Evolutionary conservation across 1,284 basidiomycete species (phyloP).

Genomic region (Moesziomyces sp.): DNA sequence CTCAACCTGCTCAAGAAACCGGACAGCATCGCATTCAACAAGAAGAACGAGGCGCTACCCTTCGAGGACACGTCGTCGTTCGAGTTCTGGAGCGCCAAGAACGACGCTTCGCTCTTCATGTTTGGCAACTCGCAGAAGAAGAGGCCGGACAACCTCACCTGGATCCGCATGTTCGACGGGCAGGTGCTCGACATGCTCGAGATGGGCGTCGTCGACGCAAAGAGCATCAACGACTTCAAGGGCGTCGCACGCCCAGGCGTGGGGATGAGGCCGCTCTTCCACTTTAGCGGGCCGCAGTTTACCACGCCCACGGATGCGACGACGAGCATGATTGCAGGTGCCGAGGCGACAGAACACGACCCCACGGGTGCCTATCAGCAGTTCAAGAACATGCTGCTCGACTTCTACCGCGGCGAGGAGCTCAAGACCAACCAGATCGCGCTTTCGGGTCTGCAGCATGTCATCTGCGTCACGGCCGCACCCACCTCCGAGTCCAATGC

Average conservation of each 20-base stretch:
- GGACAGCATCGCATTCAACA: slow-evolving; percentile 88
- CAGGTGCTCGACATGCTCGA: slow-evolving; percentile 94
- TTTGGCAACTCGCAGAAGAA: slow-evolving; percentile 95
- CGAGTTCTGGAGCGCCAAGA: slow-evolving; percentile 93
- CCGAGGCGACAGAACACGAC: slow-evolving; percentile 44
- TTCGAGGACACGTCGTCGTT: slow-evolving; percentile 84
- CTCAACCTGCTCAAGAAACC: slow-evolving; percentile 65
- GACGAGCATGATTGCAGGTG: slow-evolving; percentile 32
- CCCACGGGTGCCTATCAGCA: slow-evolving; percentile 60
- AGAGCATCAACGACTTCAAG: slow-evolving; percentile 84
- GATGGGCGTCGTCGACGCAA: slow-evolving; percentile 83
- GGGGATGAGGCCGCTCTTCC: slow-evolving; percentile 91
- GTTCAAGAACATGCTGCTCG: slow-evolving; percentile 89
- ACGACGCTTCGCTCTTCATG: slow-evolving; percentile 91
- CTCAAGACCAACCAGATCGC: slow-evolving; percentile 79
- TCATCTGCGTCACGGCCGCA: slow-evolving; percentile 73
- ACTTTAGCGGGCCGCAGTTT: slow-evolving; percentile 80
- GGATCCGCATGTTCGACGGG: slow-evolving; percentile 88
- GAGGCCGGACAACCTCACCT: slow-evolving; percentile 85
- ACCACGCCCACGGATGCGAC: slow-evolving; percentile 66
- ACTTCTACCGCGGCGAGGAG: slow-evolving; percentile 84
- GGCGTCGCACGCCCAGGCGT: slow-evolving; percentile 89
- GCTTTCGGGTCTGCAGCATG: slow-evolving; percentile 84
- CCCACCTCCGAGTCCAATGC: slow-evolving; percentile 22
- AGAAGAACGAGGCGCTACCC: slow-evolving; percentile 91